phyloP scores from a whole-genome alignment of 495 filamentous ascomycete species.

The Lophiostoma macrostomum region DNA sequence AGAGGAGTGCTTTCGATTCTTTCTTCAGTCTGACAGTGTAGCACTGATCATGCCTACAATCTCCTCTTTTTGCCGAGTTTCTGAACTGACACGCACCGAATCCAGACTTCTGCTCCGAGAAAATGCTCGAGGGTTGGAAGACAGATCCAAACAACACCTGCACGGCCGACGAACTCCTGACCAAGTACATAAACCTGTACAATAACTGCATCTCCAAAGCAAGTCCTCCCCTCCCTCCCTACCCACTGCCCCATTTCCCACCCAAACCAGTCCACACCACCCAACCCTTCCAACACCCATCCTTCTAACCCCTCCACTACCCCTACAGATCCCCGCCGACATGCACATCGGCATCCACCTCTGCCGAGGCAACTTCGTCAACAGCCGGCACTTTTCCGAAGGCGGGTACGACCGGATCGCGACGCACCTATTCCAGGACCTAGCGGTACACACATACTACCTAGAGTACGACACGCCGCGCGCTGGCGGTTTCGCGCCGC shows the following conservation, averaged over 20 bases:
- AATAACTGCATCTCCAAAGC: conserved; percentile 57
- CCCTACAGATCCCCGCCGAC: conserved; percentile 51
- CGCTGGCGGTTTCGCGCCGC: conserved; percentile 61
- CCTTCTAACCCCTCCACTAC: too few species aligned
- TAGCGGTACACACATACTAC: conserved; percentile 64
- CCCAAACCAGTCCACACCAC: too few species aligned
- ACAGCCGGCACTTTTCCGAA: conserved; percentile 56
- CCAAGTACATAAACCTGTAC: conserved; percentile 59
- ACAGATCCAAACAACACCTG: conserved; percentile 53
- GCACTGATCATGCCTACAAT: too few species aligned
- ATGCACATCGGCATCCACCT: conserved; percentile 64
- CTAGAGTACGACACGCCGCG: conserved; percentile 66
- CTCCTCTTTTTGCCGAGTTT: conserved; percentile 15
- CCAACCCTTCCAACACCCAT: too few species aligned
- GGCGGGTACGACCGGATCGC: conserved; percentile 66
- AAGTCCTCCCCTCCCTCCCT: too few species aligned
- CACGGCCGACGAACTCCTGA: conserved; percentile 49
- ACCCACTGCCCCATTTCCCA: too few species aligned
- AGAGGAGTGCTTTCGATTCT: too few species aligned
- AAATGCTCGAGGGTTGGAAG: conserved; percentile 60
- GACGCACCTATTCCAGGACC: conserved; percentile 57
- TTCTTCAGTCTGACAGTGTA: too few species aligned
- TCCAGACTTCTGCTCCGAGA: conserved; percentile 57
- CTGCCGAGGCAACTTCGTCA: conserved; percentile 58
- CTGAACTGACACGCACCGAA: neutral